These are phyloP conservation scores for Myriangium duriaei DNA, from an alignment of 2,329 filamentous ascomycete species.

Conservation along the genomic window DNA sequence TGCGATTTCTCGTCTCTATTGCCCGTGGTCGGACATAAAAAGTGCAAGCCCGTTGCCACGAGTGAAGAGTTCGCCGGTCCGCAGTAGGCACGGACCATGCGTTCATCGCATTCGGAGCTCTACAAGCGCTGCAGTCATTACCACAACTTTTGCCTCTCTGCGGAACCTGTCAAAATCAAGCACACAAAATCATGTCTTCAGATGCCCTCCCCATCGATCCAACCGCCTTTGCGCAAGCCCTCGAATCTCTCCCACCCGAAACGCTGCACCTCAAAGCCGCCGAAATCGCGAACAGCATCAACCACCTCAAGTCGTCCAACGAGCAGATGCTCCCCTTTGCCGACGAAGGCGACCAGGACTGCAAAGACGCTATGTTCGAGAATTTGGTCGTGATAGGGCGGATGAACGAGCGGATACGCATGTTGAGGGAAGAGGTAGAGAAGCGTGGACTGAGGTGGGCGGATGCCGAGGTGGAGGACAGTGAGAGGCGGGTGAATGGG, in stretches of 20 bases:
- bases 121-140: too few species aligned
- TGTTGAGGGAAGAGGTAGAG: constrained; percentile 53
- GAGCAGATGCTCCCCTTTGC: constrained; percentile 58
- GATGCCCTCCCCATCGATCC: constrained; percentile 20
- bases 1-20: too few species aligned
- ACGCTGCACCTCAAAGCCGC: constrained; percentile 61
- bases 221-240: constrained; percentile 37
- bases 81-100: constrained; percentile 14
- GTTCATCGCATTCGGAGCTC: constrained; percentile 5
- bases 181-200: constrained; percentile 11
- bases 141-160: too few species aligned
- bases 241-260: constrained; percentile 52
- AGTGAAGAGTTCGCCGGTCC: constrained; percentile 13
- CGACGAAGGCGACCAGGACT: constrained; percentile 51
- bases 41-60: not conserved
- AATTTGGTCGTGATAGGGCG: constrained; percentile 56
- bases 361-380: constrained; percentile 60
- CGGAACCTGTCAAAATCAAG: too few species aligned
- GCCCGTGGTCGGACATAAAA: too few species aligned
- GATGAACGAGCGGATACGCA: constrained; percentile 52
- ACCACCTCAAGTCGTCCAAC: constrained; percentile 63
- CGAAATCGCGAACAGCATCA: constrained; percentile 63
- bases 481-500: constrained; percentile 13
- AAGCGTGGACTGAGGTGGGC: constrained; percentile 46
- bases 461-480: constrained; percentile 17